Conservation (phyloP, 2,329 filamentous ascomycete species). For the Monosporascus sp. region DNA sequence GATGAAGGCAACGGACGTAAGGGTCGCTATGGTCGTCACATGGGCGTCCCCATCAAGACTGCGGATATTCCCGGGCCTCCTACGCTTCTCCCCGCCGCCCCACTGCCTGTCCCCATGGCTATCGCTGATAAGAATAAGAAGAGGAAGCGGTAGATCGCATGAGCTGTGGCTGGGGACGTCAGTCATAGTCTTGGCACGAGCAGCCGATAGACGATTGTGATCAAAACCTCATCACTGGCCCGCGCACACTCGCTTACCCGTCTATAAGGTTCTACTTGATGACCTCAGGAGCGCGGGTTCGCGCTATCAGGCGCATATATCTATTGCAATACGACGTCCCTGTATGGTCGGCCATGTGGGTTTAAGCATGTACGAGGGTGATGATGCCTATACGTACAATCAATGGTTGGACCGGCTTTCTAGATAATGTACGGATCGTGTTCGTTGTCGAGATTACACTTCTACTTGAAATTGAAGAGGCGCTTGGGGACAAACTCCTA, state of each 20-base stretch:
- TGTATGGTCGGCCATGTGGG: neutral
- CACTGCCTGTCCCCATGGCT: conserved; percentile 40
- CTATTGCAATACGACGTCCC: neutral
- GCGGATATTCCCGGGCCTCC: conserved; percentile 39
- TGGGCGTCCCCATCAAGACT: conserved; percentile 61
- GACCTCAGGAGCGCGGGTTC: neutral
- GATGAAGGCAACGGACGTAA: conserved; percentile 97
- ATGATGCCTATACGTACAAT: neutral
- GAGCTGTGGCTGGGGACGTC: neutral
- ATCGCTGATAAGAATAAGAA: conserved; percentile 54
- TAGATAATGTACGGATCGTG: conserved; percentile 10
- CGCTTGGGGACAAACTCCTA: conserved; percentile 20
- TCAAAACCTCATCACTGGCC: conserved; percentile 1
- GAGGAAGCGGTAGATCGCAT: conserved; percentile 47
- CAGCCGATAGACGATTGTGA: conserved; percentile 1
- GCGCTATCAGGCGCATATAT: neutral
- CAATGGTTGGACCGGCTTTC: conserved; percentile 2
- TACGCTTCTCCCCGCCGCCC: conserved; percentile 34
- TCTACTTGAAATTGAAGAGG: conserved; percentile 15
- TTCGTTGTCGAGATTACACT: conserved; percentile 17
- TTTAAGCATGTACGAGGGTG: conserved; percentile 5
- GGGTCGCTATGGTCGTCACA: conserved; percentile 76
- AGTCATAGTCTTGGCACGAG: neutral
- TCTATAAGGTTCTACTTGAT: neutral
- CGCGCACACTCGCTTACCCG: neutral